Conservation (phyloP, 768 basidiomycete species). For the Piloderma croceum region DNA sequence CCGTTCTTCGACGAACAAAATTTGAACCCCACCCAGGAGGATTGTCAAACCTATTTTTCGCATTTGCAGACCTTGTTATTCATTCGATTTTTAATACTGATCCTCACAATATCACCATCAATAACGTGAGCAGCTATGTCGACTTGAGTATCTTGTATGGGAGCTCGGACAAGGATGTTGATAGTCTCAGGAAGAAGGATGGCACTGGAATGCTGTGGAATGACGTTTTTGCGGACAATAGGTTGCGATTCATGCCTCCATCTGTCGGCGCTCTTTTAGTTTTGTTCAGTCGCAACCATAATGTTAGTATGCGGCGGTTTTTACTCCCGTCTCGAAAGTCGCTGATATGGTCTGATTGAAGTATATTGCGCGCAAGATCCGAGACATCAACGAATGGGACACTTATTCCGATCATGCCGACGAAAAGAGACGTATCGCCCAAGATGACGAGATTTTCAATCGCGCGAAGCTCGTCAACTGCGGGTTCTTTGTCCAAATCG, state of each 20-base stretch:
- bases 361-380: slow-evolving; percentile 51
- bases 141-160: slow-evolving; percentile 56
- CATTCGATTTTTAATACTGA: slow-evolving; percentile 42
- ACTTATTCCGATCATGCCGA: slow-evolving; percentile 39
- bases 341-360: slow-evolving; percentile 17
- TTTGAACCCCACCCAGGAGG: slow-evolving; percentile 3
- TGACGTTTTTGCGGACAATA: slow-evolving; percentile 49
- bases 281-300: slow-evolving; percentile 56
- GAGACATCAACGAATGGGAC: slow-evolving; percentile 50
- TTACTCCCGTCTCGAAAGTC: neutral
- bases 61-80: slow-evolving; percentile 20
- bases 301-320: slow-evolving; percentile 29
- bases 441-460: slow-evolving; percentile 57
- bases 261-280: slow-evolving; percentile 48
- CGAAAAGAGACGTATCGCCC: slow-evolving; percentile 17
- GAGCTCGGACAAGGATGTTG: slow-evolving; percentile 33
- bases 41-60: slow-evolving; percentile 27
- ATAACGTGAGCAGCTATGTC: slow-evolving; percentile 51
- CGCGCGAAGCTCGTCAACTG: slow-evolving; percentile 50
- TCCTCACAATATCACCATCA: slow-evolving; percentile 36
- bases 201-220: slow-evolving; percentile 49
- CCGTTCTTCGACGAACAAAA: slow-evolving; percentile 26
- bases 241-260: slow-evolving; percentile 49
- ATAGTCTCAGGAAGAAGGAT: slow-evolving; percentile 42
- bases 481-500: slow-evolving; percentile 49